Percentiles rank a stretch among this genome's conserved stretches.
phyloP scores from a whole-genome alignment of 176 grass and related monocot genomes.

The Melocanna baccifera region DNA sequence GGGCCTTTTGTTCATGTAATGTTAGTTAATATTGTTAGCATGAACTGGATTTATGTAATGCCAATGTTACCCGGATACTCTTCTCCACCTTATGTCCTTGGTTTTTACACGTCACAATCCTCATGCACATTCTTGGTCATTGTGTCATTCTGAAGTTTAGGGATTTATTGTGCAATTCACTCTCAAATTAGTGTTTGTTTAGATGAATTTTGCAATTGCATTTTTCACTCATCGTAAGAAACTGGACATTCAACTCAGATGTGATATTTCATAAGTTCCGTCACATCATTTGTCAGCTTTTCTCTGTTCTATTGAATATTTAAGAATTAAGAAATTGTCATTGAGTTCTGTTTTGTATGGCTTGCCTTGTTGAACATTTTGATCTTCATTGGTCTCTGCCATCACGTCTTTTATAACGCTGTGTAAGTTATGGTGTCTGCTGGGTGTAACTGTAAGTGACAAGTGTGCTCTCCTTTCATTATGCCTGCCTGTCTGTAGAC shows the following conservation, averaged over 20 bases:
- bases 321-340: not conserved
- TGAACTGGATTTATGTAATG: not conserved
- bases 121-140: not conserved
- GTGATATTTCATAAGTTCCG: not conserved
- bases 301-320: not conserved
- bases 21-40: constrained; percentile 12
- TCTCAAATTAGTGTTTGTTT: not conserved
- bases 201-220: not conserved
- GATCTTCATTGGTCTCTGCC: not conserved
- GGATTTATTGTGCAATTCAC: not conserved
- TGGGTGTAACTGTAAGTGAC: not conserved
- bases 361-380: not conserved
- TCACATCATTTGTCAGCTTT: not conserved
- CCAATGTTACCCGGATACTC: not conserved
- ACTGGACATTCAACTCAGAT: not conserved
- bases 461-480: not conserved
- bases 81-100: not conserved
- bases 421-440: not conserved
- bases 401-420: not conserved
- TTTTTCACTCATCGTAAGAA: not conserved
- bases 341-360: not conserved
- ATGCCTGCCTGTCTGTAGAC: not conserved
- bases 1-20: constrained; percentile 6
- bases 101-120: not conserved
- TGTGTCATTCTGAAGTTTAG: not conserved